These are phyloP conservation scores for Saitozyma podzolica DNA, from an alignment of 768 basidiomycete genomes.

Conservation along the genomic window DNA sequence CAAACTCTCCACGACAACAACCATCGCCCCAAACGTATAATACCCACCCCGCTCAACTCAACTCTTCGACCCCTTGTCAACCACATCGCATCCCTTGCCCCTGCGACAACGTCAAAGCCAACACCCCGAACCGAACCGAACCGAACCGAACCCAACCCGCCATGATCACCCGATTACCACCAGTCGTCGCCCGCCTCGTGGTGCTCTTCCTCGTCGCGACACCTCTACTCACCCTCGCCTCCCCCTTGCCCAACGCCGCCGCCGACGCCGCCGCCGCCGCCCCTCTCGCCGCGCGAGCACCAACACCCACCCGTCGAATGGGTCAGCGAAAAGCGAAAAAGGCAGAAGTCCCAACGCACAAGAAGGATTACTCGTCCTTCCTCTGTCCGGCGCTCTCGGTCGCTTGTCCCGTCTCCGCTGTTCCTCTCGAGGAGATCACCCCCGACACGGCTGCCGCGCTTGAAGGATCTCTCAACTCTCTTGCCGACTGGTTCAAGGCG, in stretches of 20 bases:
- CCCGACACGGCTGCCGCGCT: conserved; percentile 27
- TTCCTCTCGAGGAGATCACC: conserved; percentile 25
- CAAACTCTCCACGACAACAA: too few relatives aligned
- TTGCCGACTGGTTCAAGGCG: conserved; percentile 53
- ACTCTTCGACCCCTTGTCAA: too few relatives aligned
- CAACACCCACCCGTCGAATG: conserved; percentile 41
- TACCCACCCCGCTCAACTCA: too few relatives aligned
- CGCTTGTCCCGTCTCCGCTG: conserved; percentile 43
- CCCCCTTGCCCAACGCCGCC: conserved; percentile 9
- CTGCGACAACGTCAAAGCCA: too few relatives aligned
- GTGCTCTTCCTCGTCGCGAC: conserved; percentile 34
- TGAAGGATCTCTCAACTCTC: conserved; percentile 31
- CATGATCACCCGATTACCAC: conserved; percentile 18
- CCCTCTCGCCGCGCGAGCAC: conserved; percentile 39
- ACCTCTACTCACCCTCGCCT: conserved; percentile 27
- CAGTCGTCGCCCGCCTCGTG: conserved; percentile 20
- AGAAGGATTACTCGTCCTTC: conserved; percentile 53
- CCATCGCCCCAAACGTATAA: too few relatives aligned
- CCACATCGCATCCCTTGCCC: too few relatives aligned
- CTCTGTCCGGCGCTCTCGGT: conserved; percentile 49
- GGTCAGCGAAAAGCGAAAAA: conserved; percentile 34
- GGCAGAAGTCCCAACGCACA: conserved; percentile 27
- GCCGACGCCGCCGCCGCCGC: conserved; percentile 18
- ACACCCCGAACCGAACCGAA: too few relatives aligned
- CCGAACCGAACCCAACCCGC: too few relatives aligned